Conservation (phyloP, 805 yeast species). For the Pichia scutulata region DNA sequence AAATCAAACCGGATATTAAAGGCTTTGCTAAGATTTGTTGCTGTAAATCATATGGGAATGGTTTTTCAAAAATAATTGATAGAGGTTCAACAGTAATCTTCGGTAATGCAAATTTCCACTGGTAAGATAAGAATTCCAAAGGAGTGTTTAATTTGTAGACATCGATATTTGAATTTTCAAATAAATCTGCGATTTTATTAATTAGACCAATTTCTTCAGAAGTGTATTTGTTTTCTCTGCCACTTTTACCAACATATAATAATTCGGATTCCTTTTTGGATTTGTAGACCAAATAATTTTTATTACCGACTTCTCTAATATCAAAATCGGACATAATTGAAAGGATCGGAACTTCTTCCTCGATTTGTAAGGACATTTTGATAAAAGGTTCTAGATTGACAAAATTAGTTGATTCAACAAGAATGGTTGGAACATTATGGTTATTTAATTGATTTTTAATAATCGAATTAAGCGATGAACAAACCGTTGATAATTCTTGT, state of each 20-base stretch:
- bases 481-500: conserved; percentile 41
- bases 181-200: conserved; percentile 30
- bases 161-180: conserved; percentile 34
- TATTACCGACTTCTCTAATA: conserved; percentile 33
- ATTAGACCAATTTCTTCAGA: conserved; percentile 33
- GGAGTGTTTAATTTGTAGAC: conserved; percentile 44
- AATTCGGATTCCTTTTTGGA: conserved; percentile 36
- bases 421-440: conserved; percentile 39
- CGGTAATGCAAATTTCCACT: conserved; percentile 82
- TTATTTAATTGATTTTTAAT: conserved; percentile 23
- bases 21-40: conserved; percentile 79
- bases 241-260: conserved; percentile 37
- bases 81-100: conserved; percentile 72
- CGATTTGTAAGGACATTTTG: conserved; percentile 31
- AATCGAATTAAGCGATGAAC: conserved; percentile 31
- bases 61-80: conserved; percentile 63
- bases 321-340: conserved; percentile 61
- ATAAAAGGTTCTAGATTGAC: conserved; percentile 65
- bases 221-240: conserved; percentile 36
- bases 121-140: conserved; percentile 58
- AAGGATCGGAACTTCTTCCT: conserved; percentile 33
- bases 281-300: conserved; percentile 29
- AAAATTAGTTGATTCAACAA: conserved; percentile 65
- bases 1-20: conserved; percentile 67
- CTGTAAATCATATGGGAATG: conserved; percentile 49